Evolutionary conservation across 2,329 filamentous ascomycete species (phyloP), one percentile per base, ranked within the genome.

Genomic region (Pseudocercospora fuligena): DNA sequence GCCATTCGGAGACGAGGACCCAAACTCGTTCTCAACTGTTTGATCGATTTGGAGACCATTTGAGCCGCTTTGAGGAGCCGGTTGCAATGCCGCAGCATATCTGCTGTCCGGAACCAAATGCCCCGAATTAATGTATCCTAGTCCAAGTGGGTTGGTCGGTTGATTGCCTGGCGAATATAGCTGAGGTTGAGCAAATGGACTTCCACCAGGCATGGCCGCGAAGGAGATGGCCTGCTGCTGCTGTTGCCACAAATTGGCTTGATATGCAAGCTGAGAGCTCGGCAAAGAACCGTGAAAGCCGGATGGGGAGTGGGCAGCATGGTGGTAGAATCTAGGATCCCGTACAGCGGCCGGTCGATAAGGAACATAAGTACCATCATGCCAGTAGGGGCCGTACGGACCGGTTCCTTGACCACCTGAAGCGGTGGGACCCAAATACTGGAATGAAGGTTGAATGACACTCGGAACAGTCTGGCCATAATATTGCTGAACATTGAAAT

Each of bases 371-470:
- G 83, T 86, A n/a, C 87, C 87, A 80, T 89, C 85, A 21, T 87
- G 86, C 86, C 86, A 89, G 73, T 89, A 89, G 29, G 86, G 86
- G 0, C 87, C 87, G 76, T 86, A 89, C 5, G 84, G 82, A 8
- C 85, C 85, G 31, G 82, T 80, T 54, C 84, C 85, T 63, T 83
- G 82, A 31, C 84, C 83, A 61, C 86, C 86, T 1, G 86, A 85
- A 31, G 86, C 86, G 7, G 87, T 88, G 29, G 86, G 86, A 2
- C 86, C 86, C 59, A 86, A 83, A 69, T 86, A 84, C 60, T 88
- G 87, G 65, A 87, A 81, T 25, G 84, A 80, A 31, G 88, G 86
- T 57, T 89, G 86, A 14, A 89, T 80, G 8, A 87, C 86, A 1
- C 85, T 88, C 12, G 87, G 86, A 21, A 87, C 79, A 63, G 84